These are phyloP conservation scores for Blastocladiella britannica DNA, from an alignment of 192 early-diverging fungal species.

Conservation along the genomic window DNA sequence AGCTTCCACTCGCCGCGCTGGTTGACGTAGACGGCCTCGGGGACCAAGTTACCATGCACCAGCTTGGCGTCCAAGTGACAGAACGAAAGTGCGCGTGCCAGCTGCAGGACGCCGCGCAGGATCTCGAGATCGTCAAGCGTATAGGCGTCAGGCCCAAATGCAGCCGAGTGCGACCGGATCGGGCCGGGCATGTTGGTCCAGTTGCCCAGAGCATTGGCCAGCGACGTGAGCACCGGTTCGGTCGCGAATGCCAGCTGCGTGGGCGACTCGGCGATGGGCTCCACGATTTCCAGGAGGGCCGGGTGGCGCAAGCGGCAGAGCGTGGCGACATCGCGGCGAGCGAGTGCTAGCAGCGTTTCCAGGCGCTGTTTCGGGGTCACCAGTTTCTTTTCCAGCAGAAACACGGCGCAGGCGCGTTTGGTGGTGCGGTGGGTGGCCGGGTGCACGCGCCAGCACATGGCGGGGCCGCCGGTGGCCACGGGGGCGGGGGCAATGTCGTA, in stretches of 20 bases:
- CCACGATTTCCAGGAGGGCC: constrained; percentile 48
- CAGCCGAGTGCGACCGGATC: constrained; percentile 5
- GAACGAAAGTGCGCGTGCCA: constrained; percentile 52
- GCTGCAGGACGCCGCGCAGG: constrained; percentile 53
- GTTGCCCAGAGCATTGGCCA: constrained; percentile 40
- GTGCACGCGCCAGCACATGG: no score
- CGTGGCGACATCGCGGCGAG: constrained; percentile 8
- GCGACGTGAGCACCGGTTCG: constrained; percentile 41
- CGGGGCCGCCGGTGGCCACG: no score
- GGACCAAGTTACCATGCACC: constrained; percentile 51
- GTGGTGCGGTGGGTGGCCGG: no score
- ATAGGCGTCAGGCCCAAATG: constrained; percentile 21
- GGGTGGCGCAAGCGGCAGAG: constrained; percentile 58
- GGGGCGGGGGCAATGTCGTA: no score
- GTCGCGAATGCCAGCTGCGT: constrained; percentile 50
- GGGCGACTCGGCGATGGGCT: constrained; percentile 46
- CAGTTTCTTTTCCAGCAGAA: not conserved
- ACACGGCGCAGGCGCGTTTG: no score
- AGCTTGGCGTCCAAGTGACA: constrained; percentile 47
- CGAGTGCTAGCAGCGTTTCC: not conserved
- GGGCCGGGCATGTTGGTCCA: constrained; percentile 19
- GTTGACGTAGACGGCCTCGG: constrained; percentile 53
- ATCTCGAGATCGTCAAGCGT: constrained; percentile 62
- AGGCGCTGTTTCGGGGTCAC: not conserved
- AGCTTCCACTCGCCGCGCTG: constrained; percentile 66